A percentile compares a stretch with the other conserved stretches of the same genome.
These are phyloP conservation scores for Ceratocystis smalleyi DNA, from an alignment of 2,329 filamentous ascomycete genomes.

Conservation along the genomic window DNA sequence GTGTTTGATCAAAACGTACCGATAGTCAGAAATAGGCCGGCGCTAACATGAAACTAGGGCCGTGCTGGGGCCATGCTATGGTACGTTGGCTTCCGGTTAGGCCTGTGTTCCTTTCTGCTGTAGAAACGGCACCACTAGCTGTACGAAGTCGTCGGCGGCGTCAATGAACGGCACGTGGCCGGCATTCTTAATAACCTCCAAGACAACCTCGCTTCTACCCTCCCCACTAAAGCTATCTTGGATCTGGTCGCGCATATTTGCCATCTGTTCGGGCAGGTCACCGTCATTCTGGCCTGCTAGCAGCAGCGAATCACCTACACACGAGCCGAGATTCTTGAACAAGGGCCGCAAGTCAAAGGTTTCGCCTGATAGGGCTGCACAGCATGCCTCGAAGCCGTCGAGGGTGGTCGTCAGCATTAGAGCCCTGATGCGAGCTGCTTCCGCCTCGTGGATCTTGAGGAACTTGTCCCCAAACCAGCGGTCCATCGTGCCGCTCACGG, in stretches of 20 bases:
- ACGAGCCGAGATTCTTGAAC: constrained; percentile 23
- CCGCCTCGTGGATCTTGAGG: constrained; percentile 24
- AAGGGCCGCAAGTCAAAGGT: constrained; percentile 28
- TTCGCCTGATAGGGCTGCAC: constrained; percentile 25
- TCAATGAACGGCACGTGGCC: constrained; percentile 29
- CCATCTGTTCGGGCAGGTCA: constrained; percentile 28
- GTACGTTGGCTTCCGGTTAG: no score
- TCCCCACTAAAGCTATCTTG: constrained; percentile 23
- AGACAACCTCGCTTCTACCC: constrained; percentile 22
- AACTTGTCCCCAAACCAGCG: constrained; percentile 29
- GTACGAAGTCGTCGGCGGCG: constrained; percentile 24
- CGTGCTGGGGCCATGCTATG: no score
- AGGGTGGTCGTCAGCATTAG: constrained; percentile 27
- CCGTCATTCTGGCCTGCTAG: constrained; percentile 30
- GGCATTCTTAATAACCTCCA: constrained; percentile 25
- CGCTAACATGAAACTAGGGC: no score
- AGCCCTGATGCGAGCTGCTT: constrained; percentile 24
- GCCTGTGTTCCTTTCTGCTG: not conserved
- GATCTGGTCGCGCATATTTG: constrained; percentile 25
- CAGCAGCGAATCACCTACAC: constrained; percentile 25
- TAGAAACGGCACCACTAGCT: constrained; percentile 21
- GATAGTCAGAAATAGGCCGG: no score
- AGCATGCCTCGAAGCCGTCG: constrained; percentile 30
- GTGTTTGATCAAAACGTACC: no score
- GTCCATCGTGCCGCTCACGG: constrained; percentile 25